These are phyloP conservation scores for Ceratocystis cacaofunesta DNA, from an alignment of 2,329 filamentous ascomycete species.

Conservation along the genomic window DNA sequence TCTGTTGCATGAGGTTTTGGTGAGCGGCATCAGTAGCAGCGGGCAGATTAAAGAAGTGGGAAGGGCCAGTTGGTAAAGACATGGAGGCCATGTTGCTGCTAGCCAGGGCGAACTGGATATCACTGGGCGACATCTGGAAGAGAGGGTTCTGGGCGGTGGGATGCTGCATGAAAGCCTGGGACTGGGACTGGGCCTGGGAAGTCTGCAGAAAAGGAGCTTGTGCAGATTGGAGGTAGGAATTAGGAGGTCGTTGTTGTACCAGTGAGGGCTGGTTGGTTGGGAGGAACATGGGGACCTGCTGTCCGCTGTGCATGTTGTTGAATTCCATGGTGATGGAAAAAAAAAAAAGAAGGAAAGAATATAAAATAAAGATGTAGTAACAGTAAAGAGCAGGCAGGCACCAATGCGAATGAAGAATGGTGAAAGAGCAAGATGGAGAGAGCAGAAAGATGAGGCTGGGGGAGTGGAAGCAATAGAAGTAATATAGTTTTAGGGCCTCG, in stretches of 20 bases:
- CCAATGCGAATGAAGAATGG: background rate
- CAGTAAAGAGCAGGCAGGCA: background rate
- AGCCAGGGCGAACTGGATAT: background rate
- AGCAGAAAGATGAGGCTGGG: constrained; percentile 7
- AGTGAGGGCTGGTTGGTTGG: background rate
- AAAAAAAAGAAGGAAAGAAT: background rate
- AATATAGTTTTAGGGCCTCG: constrained; percentile 8
- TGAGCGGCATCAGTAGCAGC: background rate
- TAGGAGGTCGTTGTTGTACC: constrained; percentile 1
- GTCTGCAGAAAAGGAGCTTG: constrained; percentile 1
- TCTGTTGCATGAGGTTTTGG: background rate
- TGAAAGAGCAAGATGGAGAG: background rate
- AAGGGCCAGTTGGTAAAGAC: background rate
- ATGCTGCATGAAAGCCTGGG: constrained; percentile 2
- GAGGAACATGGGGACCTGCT: background rate
- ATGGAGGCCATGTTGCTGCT: constrained; percentile 4
- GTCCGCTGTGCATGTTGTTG: constrained; percentile 3
- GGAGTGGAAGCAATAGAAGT: background rate
- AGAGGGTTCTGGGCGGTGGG: background rate
- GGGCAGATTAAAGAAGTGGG: background rate
- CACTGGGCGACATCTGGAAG: background rate
- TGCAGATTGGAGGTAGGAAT: background rate
- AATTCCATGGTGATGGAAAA: constrained; percentile 1
- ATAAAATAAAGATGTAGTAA: background rate
- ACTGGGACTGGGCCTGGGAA: background rate